Conservation (phyloP, 2,329 filamentous ascomycete species). For the Moelleriella libera region DNA sequence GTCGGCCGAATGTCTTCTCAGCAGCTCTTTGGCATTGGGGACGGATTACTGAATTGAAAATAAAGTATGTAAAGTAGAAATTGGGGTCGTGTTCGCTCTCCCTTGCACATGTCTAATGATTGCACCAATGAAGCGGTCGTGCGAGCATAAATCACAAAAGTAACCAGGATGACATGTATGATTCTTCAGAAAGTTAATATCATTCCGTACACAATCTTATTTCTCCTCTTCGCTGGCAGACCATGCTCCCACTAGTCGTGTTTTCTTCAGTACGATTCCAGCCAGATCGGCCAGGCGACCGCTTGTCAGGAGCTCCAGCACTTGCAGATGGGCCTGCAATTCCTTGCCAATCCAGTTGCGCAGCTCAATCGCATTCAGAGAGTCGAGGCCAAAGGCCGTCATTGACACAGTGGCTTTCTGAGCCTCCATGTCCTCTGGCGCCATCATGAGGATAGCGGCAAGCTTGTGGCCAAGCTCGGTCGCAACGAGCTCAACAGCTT, state of each 20-base stretch:
- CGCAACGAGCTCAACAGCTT: slow-evolving; percentile 12
- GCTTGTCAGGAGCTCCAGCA: slow-evolving; percentile 38
- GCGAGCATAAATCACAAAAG: too few species aligned
- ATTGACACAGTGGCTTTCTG: slow-evolving; percentile 9
- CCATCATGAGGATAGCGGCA: slow-evolving; percentile 18
- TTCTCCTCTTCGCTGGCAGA: background rate
- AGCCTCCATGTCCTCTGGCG: slow-evolving; percentile 8
- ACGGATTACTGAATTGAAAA: too few species aligned
- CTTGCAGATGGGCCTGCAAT: slow-evolving; percentile 28
- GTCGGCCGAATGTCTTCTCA: too few species aligned
- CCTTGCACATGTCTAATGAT: too few species aligned
- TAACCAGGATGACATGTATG: too few species aligned
- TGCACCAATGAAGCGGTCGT: too few species aligned
- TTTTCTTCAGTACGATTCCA: slow-evolving; percentile 12
- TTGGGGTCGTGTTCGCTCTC: too few species aligned
- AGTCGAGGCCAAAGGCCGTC: slow-evolving; percentile 23
- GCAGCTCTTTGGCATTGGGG: too few species aligned
- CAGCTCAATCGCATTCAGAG: slow-evolving; percentile 33
- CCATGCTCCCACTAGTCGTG: slow-evolving; percentile 9
- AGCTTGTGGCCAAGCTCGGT: slow-evolving; percentile 14
- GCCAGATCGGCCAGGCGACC: slow-evolving; percentile 20
- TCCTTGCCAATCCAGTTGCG: slow-evolving; percentile 36
- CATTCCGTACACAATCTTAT: too few species aligned
- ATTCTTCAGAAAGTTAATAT: too few species aligned
- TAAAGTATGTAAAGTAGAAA: too few species aligned